phyloP scores from a whole-genome alignment of 73 alveolate species.

The Paramecium primaurelia region DNA sequence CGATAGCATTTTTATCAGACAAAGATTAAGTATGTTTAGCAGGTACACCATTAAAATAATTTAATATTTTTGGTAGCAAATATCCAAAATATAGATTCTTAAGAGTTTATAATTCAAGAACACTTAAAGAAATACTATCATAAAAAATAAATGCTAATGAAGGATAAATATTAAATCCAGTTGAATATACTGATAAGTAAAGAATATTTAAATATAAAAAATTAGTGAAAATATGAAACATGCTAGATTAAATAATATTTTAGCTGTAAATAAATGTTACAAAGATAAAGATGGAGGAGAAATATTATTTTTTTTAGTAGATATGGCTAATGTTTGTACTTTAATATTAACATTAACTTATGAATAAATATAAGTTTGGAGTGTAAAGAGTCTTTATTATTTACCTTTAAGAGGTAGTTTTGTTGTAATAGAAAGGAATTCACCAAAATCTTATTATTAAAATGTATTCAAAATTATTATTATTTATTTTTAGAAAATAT shows the following conservation, averaged over 20 bases:
- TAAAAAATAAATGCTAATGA: background rate
- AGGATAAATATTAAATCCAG: background rate
- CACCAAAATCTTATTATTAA: background rate
- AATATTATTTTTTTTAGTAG: background rate
- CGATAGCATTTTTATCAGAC: conserved; percentile 13
- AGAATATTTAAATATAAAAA: background rate
- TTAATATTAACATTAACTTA: background rate
- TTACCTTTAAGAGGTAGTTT: conserved; percentile 34
- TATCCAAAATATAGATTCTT: conserved; percentile 16
- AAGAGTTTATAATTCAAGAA: background rate
- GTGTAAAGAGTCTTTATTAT: background rate
- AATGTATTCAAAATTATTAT: background rate
- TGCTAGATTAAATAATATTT: conserved; percentile 38
- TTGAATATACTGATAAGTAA: conserved; percentile 41
- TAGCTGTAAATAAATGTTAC: background rate
- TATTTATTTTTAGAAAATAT: background rate
- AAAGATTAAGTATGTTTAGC: conserved; percentile 17
- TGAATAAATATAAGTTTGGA: background rate
- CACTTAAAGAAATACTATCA: background rate
- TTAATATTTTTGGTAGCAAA: background rate
- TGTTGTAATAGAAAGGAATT: background rate
- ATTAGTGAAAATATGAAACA: conserved; percentile 18
- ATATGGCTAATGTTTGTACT: background rate
- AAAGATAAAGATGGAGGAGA: conserved; percentile 8
- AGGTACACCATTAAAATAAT: background rate